phyloP scores from a whole-genome alignment of 1,139 yeast species.

The Saccharomyces hybrid region DNA sequence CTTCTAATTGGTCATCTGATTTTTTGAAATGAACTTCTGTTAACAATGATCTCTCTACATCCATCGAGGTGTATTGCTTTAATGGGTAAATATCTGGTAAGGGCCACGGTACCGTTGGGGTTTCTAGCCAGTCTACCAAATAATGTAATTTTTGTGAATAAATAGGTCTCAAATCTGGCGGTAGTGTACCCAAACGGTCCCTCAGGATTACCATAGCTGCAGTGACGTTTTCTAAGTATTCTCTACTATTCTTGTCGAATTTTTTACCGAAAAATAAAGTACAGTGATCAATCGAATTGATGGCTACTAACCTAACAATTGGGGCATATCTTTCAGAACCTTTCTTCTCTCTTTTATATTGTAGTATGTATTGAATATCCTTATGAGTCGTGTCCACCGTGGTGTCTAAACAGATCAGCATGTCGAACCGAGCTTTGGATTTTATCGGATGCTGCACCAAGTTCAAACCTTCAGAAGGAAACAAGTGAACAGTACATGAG shows the following conservation, averaged over 20 bases:
- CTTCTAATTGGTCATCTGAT: constrained; percentile 26
- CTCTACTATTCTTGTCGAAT: constrained; percentile 34
- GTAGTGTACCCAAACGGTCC: constrained; percentile 76
- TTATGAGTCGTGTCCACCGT: constrained; percentile 44
- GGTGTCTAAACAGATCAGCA: constrained; percentile 65
- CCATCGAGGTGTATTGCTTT: constrained; percentile 55
- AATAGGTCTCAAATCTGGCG: constrained; percentile 72
- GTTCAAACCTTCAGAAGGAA: constrained; percentile 38
- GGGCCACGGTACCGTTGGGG: constrained; percentile 54
- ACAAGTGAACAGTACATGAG: constrained; percentile 35
- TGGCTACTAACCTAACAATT: constrained; percentile 61
- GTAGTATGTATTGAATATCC: constrained; percentile 29
- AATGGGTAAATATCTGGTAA: constrained; percentile 66
- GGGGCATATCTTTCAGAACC: constrained; percentile 38
- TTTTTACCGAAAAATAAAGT: constrained; percentile 39
- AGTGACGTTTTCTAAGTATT: constrained; percentile 57
- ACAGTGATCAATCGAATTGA: constrained; percentile 78
- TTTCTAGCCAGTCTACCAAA: constrained; percentile 53
- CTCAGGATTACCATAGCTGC: constrained; percentile 80
- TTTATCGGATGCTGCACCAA: constrained; percentile 17
- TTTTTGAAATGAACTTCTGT: constrained; percentile 65
- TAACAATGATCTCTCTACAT: constrained; percentile 70
- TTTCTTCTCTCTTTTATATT: constrained; percentile 18
- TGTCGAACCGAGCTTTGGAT: constrained; percentile 41
- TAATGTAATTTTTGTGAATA: constrained; percentile 61